Evolutionary conservation across 2,329 filamentous ascomycete species (phyloP), one percentile per base, ranked within the genome.

Genomic region (Calonectria pseudoturangicola): DNA sequence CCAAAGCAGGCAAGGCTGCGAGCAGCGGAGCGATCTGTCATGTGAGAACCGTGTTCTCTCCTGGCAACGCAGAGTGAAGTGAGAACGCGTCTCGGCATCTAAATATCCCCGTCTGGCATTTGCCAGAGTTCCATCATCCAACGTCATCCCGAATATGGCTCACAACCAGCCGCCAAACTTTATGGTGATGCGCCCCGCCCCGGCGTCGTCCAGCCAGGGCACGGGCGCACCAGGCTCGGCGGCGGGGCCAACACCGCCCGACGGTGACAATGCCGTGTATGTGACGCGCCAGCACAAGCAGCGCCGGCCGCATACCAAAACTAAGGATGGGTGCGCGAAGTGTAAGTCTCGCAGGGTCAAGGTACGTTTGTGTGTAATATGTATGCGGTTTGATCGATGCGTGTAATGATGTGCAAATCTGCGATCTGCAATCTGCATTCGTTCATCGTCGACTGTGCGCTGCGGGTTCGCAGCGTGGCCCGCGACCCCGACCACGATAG

Each of bases 311-410:
- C 54, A 68, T 43, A 21, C 30, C 54, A 62, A 41, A 56, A 62
- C 66, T 5, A 48, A 25, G 43, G 12, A 8, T 15, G 13, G 56
- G 45, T 68, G 66, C 45, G 1, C 21, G n/a, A 18, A 39, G 18
- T 70, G 51, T 18, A 60, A 56, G 64, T n/a, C 13, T 12, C 51
- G 27, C 18, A 39, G 18, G 45, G 54, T 71, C 36, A 67, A 67
- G 68, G 68, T 65, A 58, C 27, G 33, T 36, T 3, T 3, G 10
- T 36, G 30, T 33, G 30, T 6, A 5, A 33, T 33, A 5, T 6
- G 30, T 33, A 9, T 33, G 30, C 9, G 9, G 9, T 33, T 5
- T 33, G 30, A 21, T 21, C 21, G 21, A 21, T 21, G 21, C 30
- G 30, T 33, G 30, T 33, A 33, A 33, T 33, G 30, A 33, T 21